These are phyloP conservation scores for Salvia splendens DNA, from an alignment of 257 asterid species.

Conservation along the genomic window DNA sequence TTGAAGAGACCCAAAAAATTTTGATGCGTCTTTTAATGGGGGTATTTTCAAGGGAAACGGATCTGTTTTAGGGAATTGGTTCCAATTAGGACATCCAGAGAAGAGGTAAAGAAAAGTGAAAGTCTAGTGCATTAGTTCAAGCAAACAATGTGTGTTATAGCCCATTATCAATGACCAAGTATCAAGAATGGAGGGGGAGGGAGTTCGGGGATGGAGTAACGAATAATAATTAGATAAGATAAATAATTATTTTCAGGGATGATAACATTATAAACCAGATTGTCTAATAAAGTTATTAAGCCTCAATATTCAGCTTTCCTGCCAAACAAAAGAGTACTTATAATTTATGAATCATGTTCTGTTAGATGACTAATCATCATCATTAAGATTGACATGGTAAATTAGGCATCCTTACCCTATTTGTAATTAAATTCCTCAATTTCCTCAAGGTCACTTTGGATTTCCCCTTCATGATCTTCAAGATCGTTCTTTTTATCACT, in stretches of 20 bases:
- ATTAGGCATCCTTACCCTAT: constrained; percentile 4
- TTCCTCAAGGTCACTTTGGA: background rate
- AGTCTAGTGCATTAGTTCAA: background rate
- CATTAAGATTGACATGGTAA: background rate
- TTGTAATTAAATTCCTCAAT: background rate
- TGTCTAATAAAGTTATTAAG: background rate
- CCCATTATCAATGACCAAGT: too few relatives aligned
- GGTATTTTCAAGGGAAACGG: background rate
- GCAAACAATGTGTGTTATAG: background rate
- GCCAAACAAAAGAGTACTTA: background rate
- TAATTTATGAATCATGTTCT: background rate
- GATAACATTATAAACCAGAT: too few relatives aligned
- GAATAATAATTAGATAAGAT: too few relatives aligned
- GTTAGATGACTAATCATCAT: background rate
- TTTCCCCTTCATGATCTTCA: background rate
- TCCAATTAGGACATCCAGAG: background rate
- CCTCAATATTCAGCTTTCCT: background rate
- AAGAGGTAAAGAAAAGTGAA: background rate
- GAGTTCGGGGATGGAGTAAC: too few relatives aligned
- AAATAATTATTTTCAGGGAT: too few relatives aligned
- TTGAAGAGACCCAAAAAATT: constrained; percentile 5
- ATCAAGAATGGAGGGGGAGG: too few relatives aligned
- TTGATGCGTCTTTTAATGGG: background rate
- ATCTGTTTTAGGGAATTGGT: background rate
- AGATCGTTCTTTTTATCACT: background rate